phyloP scores from a whole-genome alignment of 2,329 filamentous ascomycete species.

The Colletotrichum navitas region DNA sequence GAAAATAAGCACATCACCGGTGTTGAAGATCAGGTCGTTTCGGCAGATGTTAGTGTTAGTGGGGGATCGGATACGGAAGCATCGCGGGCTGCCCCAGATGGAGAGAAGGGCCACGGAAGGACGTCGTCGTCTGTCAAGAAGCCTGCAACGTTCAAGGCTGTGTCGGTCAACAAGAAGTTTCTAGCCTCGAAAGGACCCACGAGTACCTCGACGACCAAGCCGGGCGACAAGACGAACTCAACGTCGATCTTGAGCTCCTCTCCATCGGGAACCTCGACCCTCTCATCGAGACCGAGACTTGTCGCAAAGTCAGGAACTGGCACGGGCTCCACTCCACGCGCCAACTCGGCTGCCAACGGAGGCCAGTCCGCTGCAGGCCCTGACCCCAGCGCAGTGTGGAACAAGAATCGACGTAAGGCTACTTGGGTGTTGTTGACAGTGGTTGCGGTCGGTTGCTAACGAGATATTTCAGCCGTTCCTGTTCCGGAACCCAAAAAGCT shows the following conservation, averaged over 20 bases:
- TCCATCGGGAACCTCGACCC: slow-evolving; percentile 59
- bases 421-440: slow-evolving; percentile 2
- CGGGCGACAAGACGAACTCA: slow-evolving; percentile 63
- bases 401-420: slow-evolving; percentile 84
- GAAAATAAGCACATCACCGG: slow-evolving; percentile 69
- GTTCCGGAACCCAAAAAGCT: slow-evolving; percentile 82
- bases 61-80: slow-evolving; percentile 84
- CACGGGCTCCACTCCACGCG: slow-evolving; percentile 63
- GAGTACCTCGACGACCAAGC: slow-evolving; percentile 60
- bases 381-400: slow-evolving; percentile 84
- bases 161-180: slow-evolving; percentile 88
- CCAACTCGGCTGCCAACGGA: slow-evolving; percentile 63
- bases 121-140: slow-evolving; percentile 76
- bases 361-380: slow-evolving; percentile 72
- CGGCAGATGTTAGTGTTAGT: slow-evolving; percentile 76
- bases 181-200: slow-evolving; percentile 76
- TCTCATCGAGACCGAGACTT: slow-evolving; percentile 75
- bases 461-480: slow-evolving; percentile 62
- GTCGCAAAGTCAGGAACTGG: slow-evolving; percentile 80
- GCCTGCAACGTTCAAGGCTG: slow-evolving; percentile 83
- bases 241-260: slow-evolving; percentile 60
- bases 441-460: slow-evolving; percentile 45
- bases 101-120: slow-evolving; percentile 70
- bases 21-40: slow-evolving; percentile 71
- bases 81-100: slow-evolving; percentile 70